phyloP scores from a whole-genome alignment of 106 monocot genomes.

The Dactylorhiza incarnata region DNA sequence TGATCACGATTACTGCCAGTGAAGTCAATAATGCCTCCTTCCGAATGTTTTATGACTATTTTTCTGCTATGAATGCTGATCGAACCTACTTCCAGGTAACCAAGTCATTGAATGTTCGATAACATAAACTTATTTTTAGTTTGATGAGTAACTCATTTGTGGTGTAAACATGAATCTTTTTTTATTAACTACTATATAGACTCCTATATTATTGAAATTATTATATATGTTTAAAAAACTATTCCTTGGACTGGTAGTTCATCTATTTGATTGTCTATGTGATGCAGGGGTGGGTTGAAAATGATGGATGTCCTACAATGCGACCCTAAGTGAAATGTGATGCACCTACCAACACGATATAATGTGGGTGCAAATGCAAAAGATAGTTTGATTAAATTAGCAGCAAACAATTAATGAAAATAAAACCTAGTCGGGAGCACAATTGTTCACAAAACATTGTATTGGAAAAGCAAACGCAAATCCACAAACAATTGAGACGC shows the following conservation, averaged over 20 bases:
- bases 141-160: not conserved
- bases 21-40: slow-evolving; percentile 52
- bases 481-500: no score
- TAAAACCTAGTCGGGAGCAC: no score
- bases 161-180: not conserved
- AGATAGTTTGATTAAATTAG: no score
- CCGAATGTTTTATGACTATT: slow-evolving; percentile 41
- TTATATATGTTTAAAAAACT: not conserved
- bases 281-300: no score
- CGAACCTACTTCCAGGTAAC: slow-evolving; percentile 46
- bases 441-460: no score
- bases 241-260: not conserved
- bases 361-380: no score
- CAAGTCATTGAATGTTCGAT: not conserved
- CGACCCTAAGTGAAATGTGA: no score
- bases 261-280: not conserved
- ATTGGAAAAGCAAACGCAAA: no score
- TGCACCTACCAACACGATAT: no score
- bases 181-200: not conserved
- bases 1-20: slow-evolving; percentile 23
- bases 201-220: not conserved
- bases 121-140: not conserved
- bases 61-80: slow-evolving; percentile 13
- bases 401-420: no score
- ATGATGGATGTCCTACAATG: no score